Conservation (phyloP, 1,284 basidiomycete genomes). For the Melampsora larici-populina region DNA sequence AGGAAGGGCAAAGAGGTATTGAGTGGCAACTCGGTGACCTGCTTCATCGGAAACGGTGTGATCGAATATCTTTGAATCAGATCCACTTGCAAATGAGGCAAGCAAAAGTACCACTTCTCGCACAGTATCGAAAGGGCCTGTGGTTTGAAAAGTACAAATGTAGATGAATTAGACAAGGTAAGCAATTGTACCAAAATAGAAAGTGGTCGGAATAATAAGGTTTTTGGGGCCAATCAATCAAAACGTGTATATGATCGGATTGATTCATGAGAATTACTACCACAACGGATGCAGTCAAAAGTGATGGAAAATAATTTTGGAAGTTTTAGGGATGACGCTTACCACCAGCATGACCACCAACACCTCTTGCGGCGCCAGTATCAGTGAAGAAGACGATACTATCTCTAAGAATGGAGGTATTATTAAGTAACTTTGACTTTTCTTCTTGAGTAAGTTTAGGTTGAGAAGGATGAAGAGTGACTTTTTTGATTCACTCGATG, state of each 20-base stretch:
- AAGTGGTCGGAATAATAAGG: neutral
- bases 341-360: slow-evolving; percentile 41
- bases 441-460: slow-evolving; percentile 41
- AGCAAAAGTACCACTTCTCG: slow-evolving; percentile 74
- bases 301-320: neutral
- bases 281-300: neutral
- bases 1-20: slow-evolving; percentile 73
- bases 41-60: slow-evolving; percentile 54
- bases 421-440: slow-evolving; percentile 55
- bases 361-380: too few relatives aligned
- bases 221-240: neutral
- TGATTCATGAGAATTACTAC: neutral
- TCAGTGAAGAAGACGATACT: slow-evolving; percentile 76
- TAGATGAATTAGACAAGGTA: slow-evolving; percentile 31
- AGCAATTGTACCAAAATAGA: neutral
- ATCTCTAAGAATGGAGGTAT: slow-evolving; percentile 75
- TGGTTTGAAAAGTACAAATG: slow-evolving; percentile 52
- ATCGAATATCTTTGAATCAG: slow-evolving; percentile 48
- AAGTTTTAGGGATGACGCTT: neutral
- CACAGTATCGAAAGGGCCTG: slow-evolving; percentile 78
- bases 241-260: neutral
- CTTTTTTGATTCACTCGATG: slow-evolving; percentile 42
- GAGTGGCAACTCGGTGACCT: slow-evolving; percentile 82
- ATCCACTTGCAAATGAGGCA: slow-evolving; percentile 66
- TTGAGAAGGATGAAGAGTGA: slow-evolving; percentile 39